Percentiles rank a stretch among this genome's conserved stretches.
Conservation (phyloP, 164 flowering plant genomes). For the Vitis vinifera region ASM3070453v1 NC_081820.1:23771001-23771500, state of each 20-base stretch:
- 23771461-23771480: conserved; percentile 62
- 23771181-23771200: conserved; percentile 34
- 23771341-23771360: conserved; percentile 60
- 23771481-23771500: conserved; percentile 34
- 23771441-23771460: conserved; percentile 83
- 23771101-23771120: conserved; percentile 20
- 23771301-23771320: conserved; percentile 26
- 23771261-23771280: conserved; percentile 17
- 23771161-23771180: conserved; percentile 35
- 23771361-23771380: conserved; percentile 36
- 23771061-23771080: conserved; percentile 19
- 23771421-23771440: conserved; percentile 53
- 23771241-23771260: conserved; percentile 10
- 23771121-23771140: conserved; percentile 38
- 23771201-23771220: conserved; percentile 22
- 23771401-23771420: conserved; percentile 35
- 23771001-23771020: conserved; percentile 40
- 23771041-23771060: conserved; percentile 26
- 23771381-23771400: conserved; percentile 44
- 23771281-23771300: conserved; percentile 21
- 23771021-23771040: conserved; percentile 47
- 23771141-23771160: conserved; percentile 46
- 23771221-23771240: conserved; percentile 2
- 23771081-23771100: conserved; percentile 14
- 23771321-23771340: conserved; percentile 48